Conservation (phyloP, 2,329 filamentous ascomycete genomes). For the Colletotrichum godetiae region DNA sequence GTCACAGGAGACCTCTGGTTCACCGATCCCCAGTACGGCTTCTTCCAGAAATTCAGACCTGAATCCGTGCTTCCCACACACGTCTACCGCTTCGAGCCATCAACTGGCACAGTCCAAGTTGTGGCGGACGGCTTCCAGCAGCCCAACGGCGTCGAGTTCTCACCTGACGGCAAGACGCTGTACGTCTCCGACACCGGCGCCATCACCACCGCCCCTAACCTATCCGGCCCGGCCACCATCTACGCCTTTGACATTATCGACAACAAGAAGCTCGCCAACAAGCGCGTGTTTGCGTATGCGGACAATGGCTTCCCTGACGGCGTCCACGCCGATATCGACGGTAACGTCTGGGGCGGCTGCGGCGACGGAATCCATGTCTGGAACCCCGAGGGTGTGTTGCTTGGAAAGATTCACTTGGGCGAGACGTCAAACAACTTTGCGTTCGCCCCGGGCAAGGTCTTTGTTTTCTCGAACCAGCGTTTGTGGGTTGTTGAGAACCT, state of each 20-base stretch:
- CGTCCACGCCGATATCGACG: constrained; percentile 57
- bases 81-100: constrained; percentile 59
- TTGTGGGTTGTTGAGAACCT: constrained; percentile 45
- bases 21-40: constrained; percentile 61
- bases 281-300: constrained; percentile 61
- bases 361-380: constrained; percentile 62
- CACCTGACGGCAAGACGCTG: constrained; percentile 54
- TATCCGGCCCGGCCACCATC: constrained; percentile 21
- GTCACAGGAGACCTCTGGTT: constrained; percentile 60
- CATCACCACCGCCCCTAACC: constrained; percentile 7
- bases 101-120: constrained; percentile 51
- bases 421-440: constrained; percentile 60
- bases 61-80: constrained; percentile 55
- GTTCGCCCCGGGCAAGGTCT: constrained; percentile 56
- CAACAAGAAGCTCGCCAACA: constrained; percentile 46
- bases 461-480: constrained; percentile 59
- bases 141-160: constrained; percentile 59
- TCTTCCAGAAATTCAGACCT: constrained; percentile 57
- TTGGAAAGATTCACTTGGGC: constrained; percentile 56
- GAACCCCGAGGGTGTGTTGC: constrained; percentile 55
- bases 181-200: constrained; percentile 58
- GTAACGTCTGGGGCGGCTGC: constrained; percentile 61
- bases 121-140: constrained; percentile 60
- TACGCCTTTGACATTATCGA: constrained; percentile 32
- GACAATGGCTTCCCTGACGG: constrained; percentile 58